phyloP scores from a whole-genome alignment of 257 asterid species.

The Forsythia suspensa region DNA sequence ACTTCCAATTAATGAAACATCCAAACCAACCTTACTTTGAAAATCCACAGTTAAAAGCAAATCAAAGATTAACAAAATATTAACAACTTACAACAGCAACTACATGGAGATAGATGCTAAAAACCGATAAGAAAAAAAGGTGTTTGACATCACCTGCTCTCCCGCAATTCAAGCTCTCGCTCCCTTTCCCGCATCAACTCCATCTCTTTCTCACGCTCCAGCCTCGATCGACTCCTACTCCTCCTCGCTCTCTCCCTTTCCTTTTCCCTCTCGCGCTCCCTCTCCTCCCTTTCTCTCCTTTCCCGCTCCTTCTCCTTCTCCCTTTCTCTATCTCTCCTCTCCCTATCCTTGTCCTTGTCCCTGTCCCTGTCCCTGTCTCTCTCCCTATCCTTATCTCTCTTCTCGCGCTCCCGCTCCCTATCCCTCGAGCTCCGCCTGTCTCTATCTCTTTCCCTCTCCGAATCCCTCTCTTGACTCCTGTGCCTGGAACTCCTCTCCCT shows the following conservation, averaged over 20 bases:
- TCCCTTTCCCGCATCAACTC: conserved; percentile 67
- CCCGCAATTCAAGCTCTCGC: conserved; percentile 49
- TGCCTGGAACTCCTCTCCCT: conserved; percentile 69
- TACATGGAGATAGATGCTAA: neutral
- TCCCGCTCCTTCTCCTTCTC: conserved; percentile 19
- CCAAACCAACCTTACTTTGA: no score
- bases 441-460: conserved; percentile 27
- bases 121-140: conserved; percentile 10
- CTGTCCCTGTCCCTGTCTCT: conserved; percentile 37
- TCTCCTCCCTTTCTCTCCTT: conserved; percentile 26
- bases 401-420: neutral
- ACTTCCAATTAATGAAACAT: no score
- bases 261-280: conserved; percentile 22
- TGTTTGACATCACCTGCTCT: conserved; percentile 69
- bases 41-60: neutral
- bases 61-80: neutral
- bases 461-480: conserved; percentile 53
- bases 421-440: conserved; percentile 33
- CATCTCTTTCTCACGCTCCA: conserved; percentile 66
- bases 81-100: neutral
- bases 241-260: conserved; percentile 59
- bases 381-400: conserved; percentile 21
- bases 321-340: conserved; percentile 4
- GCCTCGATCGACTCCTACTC: conserved; percentile 58
- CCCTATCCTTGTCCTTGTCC: neutral